Conservation (phyloP, 495 filamentous ascomycete species). For the Aspergillus bertholletiae region DNA sequence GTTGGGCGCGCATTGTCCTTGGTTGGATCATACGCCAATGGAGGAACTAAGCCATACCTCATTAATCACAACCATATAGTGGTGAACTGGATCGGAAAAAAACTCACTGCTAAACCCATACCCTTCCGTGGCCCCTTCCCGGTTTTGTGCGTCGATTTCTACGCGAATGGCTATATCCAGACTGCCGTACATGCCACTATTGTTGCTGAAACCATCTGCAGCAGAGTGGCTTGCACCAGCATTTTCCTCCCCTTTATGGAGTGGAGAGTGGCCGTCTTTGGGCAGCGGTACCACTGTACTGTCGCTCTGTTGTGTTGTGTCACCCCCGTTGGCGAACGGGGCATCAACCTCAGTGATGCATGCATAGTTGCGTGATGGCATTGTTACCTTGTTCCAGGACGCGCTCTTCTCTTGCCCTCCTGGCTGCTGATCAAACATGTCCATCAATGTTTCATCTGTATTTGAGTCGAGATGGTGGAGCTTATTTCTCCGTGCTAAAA, state of each 20-base stretch:
- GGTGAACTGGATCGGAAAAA: neutral
- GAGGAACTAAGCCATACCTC: constrained; percentile 19
- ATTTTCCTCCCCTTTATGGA: constrained; percentile 59
- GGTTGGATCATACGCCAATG: constrained; percentile 12
- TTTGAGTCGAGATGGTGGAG: constrained; percentile 83
- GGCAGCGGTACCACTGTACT: constrained; percentile 24
- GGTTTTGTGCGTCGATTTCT: constrained; percentile 66
- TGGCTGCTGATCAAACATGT: constrained; percentile 80
- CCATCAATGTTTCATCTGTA: constrained; percentile 86
- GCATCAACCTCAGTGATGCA: constrained; percentile 64
- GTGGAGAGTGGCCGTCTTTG: constrained; percentile 62
- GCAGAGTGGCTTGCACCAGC: constrained; percentile 66
- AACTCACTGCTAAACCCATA: constrained; percentile 62
- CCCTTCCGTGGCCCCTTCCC: constrained; percentile 56
- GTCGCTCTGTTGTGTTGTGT: constrained; percentile 5
- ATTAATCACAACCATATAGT: neutral
- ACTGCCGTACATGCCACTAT: constrained; percentile 53
- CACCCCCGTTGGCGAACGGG: constrained; percentile 24
- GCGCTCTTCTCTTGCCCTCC: constrained; percentile 65
- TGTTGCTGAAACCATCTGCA: constrained; percentile 48
- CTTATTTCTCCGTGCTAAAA: constrained; percentile 82
- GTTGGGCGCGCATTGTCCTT: constrained; percentile 8
- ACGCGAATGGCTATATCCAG: constrained; percentile 67
- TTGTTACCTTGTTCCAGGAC: constrained; percentile 72
- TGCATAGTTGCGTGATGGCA: constrained; percentile 88